Percentiles rank a stretch among this genome's conserved stretches.
Conservation (phyloP, 2,329 filamentous ascomycete genomes). For the Spiromastix sp. region DNA sequence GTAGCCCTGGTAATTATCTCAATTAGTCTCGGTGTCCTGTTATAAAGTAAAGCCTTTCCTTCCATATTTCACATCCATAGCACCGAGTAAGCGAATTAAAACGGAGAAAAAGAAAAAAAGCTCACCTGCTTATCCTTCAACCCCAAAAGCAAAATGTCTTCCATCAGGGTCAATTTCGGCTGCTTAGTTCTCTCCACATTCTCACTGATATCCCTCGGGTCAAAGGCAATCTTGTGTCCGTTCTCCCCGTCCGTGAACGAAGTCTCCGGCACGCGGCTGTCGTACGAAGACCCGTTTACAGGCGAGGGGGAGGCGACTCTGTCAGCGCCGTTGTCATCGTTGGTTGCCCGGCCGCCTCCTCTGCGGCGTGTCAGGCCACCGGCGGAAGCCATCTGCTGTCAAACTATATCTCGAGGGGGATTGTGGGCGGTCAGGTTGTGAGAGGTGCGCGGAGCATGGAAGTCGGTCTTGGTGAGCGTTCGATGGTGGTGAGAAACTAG, state of each 20-base stretch:
- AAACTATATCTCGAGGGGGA: conserved; percentile 6
- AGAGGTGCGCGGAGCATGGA: conserved; percentile 6
- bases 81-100: neutral
- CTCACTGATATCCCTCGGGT: conserved; percentile 94
- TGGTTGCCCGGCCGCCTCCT: conserved; percentile 50
- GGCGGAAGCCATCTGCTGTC: conserved; percentile 60
- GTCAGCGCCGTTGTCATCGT: conserved; percentile 53
- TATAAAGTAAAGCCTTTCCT: neutral
- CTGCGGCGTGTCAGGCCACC: conserved; percentile 63
- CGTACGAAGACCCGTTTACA: conserved; percentile 46
- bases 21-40: neutral
- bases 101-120: neutral
- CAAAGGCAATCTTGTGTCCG: conserved; percentile 97
- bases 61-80: conserved; percentile 1
- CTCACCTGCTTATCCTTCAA: conserved; percentile 97
- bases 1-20: conserved; percentile 57
- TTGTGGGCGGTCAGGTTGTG: conserved; percentile 8
- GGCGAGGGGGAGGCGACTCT: conserved; percentile 57
- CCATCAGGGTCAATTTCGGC: conserved; percentile 97
- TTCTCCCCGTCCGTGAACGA: conserved; percentile 81
- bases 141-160: conserved; percentile 89
- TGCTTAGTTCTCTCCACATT: conserved; percentile 93
- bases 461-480: too few relatives aligned
- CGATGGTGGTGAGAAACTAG: too few relatives aligned
- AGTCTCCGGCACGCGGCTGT: conserved; percentile 54